These are phyloP conservation scores for Parietaria judaica DNA, from an alignment of 306 rosid species.

Conservation along the genomic window DNA sequence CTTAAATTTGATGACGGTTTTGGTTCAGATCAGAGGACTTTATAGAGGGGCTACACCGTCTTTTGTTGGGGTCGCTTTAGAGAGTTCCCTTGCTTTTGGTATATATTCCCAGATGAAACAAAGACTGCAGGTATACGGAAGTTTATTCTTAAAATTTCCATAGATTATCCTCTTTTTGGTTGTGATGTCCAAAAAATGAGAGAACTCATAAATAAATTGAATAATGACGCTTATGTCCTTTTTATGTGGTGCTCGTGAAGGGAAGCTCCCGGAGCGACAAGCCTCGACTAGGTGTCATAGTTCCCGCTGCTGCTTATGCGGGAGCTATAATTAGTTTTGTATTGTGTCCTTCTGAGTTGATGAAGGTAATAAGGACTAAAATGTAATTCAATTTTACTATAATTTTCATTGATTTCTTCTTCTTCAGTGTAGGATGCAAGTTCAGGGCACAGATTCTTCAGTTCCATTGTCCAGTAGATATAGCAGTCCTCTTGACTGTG, in stretches of 20 bases:
- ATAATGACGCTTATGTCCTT: background rate
- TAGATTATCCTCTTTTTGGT: too few species aligned
- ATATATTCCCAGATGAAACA: conserved; percentile 78
- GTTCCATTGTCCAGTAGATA: conserved; percentile 63
- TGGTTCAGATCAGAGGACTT: conserved; percentile 77
- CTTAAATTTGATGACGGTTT: background rate
- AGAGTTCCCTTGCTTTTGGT: conserved; percentile 85
- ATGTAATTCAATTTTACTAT: conserved; percentile 6
- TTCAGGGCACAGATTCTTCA: conserved; percentile 81
- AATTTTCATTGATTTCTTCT: conserved; percentile 18
- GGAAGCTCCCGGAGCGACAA: conserved; percentile 48
- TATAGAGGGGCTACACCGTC: conserved; percentile 95
- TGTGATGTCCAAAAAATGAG: background rate
- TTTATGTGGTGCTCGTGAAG: conserved; percentile 33
- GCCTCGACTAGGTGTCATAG: conserved; percentile 58
- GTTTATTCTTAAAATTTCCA: too few species aligned
- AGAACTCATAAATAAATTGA: background rate
- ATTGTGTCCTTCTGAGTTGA: conserved; percentile 81
- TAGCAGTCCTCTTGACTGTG: conserved; percentile 67
- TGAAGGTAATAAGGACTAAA: conserved; percentile 52
- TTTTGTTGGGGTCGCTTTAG: conserved; percentile 82
- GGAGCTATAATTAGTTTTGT: conserved; percentile 86
- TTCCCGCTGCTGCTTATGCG: conserved; percentile 79
- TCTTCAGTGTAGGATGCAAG: conserved; percentile 98
- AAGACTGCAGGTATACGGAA: conserved; percentile 63